Conservation (phyloP, 2,329 filamentous ascomycete genomes). For the Graphilbum ipis-grandicollis region DNA sequence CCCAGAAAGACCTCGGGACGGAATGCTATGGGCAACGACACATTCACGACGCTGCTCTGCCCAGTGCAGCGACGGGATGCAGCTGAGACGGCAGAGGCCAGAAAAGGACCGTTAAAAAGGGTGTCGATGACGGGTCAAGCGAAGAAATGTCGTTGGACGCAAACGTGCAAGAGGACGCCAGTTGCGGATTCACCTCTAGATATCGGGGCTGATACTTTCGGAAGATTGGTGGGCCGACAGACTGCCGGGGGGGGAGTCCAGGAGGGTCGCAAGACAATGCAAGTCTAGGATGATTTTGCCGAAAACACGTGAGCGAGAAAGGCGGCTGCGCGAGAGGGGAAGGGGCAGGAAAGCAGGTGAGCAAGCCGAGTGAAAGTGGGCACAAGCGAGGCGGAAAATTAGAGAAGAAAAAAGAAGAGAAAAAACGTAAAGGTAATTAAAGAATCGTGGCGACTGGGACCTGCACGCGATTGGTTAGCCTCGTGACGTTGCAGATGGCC, state of each 20-base stretch:
- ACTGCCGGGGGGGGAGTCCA: too few species aligned
- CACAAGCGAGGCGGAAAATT: neutral
- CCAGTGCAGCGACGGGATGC: neutral
- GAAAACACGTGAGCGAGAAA: neutral
- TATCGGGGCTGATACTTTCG: too few species aligned
- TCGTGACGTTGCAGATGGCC: constrained; percentile 7
- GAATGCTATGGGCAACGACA: constrained; percentile 1
- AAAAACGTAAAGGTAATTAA: constrained; percentile 4
- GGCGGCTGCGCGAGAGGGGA: neutral
- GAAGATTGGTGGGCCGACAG: too few species aligned
- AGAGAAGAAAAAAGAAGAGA: neutral
- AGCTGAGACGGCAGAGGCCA: neutral
- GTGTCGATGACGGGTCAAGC: too few species aligned
- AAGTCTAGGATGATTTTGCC: too few species aligned
- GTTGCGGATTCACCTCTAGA: too few species aligned
- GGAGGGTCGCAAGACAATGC: too few species aligned
- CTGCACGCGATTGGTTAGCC: constrained; percentile 11
- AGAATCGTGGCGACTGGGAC: constrained; percentile 8
- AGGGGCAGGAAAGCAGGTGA: neutral
- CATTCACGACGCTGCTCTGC: constrained; percentile 3
- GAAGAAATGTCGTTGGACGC: too few species aligned
- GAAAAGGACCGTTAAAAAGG: too few species aligned
- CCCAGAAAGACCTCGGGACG: constrained; percentile 2
- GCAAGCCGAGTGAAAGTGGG: neutral
- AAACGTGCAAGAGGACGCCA: too few species aligned